Conservation (phyloP, 164 flowering plant genomes). For the Liquidambar formosana region DNA sequence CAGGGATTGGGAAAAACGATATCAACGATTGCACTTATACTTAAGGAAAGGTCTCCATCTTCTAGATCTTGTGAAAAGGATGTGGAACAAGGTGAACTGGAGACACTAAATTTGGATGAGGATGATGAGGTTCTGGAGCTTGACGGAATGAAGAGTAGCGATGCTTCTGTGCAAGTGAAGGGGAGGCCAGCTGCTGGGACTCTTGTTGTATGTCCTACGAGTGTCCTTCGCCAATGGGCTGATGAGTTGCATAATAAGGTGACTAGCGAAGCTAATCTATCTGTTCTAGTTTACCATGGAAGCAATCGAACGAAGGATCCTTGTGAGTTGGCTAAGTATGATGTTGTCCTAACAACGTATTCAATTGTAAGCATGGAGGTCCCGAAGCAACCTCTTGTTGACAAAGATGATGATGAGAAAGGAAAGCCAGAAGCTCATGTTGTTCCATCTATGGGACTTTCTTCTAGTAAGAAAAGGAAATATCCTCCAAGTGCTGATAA, state of each 20-base stretch:
- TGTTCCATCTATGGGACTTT: constrained; percentile 19
- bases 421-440: constrained; percentile 22
- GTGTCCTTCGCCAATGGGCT: constrained; percentile 94
- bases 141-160: constrained; percentile 17
- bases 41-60: constrained; percentile 77
- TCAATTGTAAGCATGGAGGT: constrained; percentile 95
- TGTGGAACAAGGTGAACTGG: constrained; percentile 31
- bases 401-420: constrained; percentile 62
- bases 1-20: constrained; percentile 95
- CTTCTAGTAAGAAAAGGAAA: constrained; percentile 63
- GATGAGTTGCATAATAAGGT: constrained; percentile 85
- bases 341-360: constrained; percentile 94
- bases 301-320: constrained; percentile 82
- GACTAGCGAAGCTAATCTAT: constrained; percentile 63
- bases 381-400: constrained; percentile 73
- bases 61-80: constrained; percentile 20
- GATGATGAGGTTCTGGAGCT: constrained; percentile 45
- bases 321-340: constrained; percentile 75
- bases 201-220: constrained; percentile 90
- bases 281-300: constrained; percentile 84
- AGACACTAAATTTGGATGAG: constrained; percentile 71
- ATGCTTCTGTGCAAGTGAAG: constrained; percentile 29
- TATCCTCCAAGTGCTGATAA: constrained; percentile 44
- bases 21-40: constrained; percentile 89
- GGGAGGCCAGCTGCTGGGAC: constrained; percentile 95